A percentile compares a stretch with the other conserved stretches of the same genome.
These are phyloP conservation scores for Magnolia changhungtana DNA, from an alignment of 164 flowering plant genomes.

Conservation along the genomic window DNA sequence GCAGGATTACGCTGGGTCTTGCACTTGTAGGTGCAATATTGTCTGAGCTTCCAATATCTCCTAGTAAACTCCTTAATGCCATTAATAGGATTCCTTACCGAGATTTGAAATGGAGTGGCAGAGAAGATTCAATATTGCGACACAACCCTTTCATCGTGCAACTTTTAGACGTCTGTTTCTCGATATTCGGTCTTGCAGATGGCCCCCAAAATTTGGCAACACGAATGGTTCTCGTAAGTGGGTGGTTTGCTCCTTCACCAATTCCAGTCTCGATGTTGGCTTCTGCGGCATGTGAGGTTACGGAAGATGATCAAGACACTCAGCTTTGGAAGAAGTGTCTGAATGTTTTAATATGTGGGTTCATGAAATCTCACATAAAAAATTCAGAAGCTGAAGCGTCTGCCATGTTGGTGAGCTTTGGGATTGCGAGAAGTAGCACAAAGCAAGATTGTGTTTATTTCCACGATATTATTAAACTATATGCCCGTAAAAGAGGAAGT, in stretches of 20 bases:
- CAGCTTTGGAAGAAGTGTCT: slow-evolving; percentile 49
- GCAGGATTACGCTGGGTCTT: slow-evolving; percentile 75
- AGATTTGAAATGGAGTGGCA: slow-evolving; percentile 51
- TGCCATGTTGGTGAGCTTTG: slow-evolving; percentile 68
- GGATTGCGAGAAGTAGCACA: slow-evolving; percentile 58
- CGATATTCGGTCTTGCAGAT: slow-evolving; percentile 88
- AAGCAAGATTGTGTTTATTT: slow-evolving; percentile 51
- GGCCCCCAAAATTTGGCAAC: slow-evolving; percentile 76
- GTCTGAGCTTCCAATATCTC: slow-evolving; percentile 59
- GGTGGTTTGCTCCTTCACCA: slow-evolving; percentile 90
- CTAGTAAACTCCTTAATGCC: slow-evolving; percentile 69
- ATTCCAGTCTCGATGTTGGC: slow-evolving; percentile 60
- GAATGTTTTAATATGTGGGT: slow-evolving; percentile 53
- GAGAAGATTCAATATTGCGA: slow-evolving; percentile 43
- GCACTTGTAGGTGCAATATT: slow-evolving; percentile 69
- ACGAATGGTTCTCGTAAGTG: slow-evolving; percentile 77
- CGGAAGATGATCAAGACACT: slow-evolving; percentile 38
- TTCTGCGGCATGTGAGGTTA: slow-evolving; percentile 58
- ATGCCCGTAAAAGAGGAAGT: slow-evolving; percentile 57
- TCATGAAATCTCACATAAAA: slow-evolving; percentile 40
- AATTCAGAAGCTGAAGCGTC: slow-evolving; percentile 75
- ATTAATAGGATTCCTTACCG: slow-evolving; percentile 66
- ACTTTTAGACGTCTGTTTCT: slow-evolving; percentile 84
- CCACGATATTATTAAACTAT: slow-evolving; percentile 62
- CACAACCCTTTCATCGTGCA: slow-evolving; percentile 62